Evolutionary conservation across 352 stramenopile species (phyloP), one percentile per base, ranked within the genome.

Genomic region (Phytophthora crassamura): DNA sequence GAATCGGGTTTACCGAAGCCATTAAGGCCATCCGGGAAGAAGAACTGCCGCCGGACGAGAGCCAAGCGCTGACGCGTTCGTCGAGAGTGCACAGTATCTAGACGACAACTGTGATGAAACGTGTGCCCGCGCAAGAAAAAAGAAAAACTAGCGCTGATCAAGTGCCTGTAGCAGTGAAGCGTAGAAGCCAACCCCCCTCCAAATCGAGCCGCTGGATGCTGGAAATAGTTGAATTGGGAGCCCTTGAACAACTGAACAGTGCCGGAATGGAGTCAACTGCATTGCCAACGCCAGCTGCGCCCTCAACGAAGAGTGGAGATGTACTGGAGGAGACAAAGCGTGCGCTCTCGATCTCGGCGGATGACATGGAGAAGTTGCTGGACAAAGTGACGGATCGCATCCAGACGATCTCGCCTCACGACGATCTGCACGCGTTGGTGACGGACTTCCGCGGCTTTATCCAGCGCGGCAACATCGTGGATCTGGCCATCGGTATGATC

Each of bases 1-100:
- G 78, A 25, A 92, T 92, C 50, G 69, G 72, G 2, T 89, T 93
- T 56, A 55, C 75, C 18, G 80, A 89, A 40, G 84, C 84, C 14
- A 90, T 93, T 60, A 63, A 49, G 4, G 80, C 82, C 2, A 91
- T 93, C 25, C 82, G 84, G 0, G 73, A 75, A 10, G 65, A 75
- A 42, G 61, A 65, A 3, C 53, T 69, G 58, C 63, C 57, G 15
- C 34, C 51, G 5, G 55, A 72, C 7, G 55, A 75, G 43, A 56
- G 20, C 18, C 59, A 71, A 28, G 46, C 59, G 35, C 11, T 77
- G 22, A 43, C 64, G 11, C 59, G 64, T 9, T 14, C 69, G 10
- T 63, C 59, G 0, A 47, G 64, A 18, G 54, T 68, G 20, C 59
- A 68, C 36, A 72, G 55, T 55, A 69, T 71, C 48, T 74, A 67